Conservation (phyloP, 2,329 filamentous ascomycete species). For the Fusarium xyrophilum region DNA sequence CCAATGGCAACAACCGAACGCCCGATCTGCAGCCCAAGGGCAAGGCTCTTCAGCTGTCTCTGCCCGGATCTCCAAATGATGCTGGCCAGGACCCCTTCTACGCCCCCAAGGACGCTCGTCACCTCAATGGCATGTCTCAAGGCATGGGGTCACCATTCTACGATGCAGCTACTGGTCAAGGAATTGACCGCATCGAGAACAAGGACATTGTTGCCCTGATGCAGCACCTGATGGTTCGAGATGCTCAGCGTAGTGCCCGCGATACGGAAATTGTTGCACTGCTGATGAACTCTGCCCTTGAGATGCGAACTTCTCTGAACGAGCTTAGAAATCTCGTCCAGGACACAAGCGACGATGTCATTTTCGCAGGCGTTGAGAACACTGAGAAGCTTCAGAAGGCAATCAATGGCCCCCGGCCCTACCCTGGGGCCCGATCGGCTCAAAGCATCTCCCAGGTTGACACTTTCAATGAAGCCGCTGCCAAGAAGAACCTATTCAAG, state of each 20-base stretch:
- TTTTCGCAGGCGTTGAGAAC: slow-evolving; percentile 86
- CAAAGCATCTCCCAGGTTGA: slow-evolving; percentile 64
- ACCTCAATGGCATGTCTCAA: slow-evolving; percentile 89
- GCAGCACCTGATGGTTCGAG: slow-evolving; percentile 97
- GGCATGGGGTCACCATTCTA: slow-evolving; percentile 90
- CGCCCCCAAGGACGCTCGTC: slow-evolving; percentile 61
- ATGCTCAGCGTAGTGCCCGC: slow-evolving; percentile 92
- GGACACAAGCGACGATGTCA: slow-evolving; percentile 81
- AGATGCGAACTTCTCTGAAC: slow-evolving; percentile 96
- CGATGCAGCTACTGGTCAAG: slow-evolving; percentile 84
- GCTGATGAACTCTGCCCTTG: slow-evolving; percentile 88
- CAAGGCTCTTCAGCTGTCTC: slow-evolving; percentile 57
- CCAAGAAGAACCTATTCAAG: slow-evolving; percentile 93
- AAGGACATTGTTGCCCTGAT: slow-evolving; percentile 97
- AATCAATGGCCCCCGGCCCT: slow-evolving; percentile 84
- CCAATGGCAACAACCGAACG: slow-evolving; percentile 67
- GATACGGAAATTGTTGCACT: slow-evolving; percentile 97
- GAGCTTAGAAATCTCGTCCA: slow-evolving; percentile 93
- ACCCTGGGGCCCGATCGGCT: slow-evolving; percentile 71
- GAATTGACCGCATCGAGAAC: slow-evolving; percentile 90
- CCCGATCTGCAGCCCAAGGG: slow-evolving; percentile 62
- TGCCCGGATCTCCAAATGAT: slow-evolving; percentile 60
- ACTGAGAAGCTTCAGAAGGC: slow-evolving; percentile 85
- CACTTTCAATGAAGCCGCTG: slow-evolving; percentile 62
- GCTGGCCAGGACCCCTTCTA: slow-evolving; percentile 71